Percentiles rank a stretch among this genome's conserved stretches.
phyloP scores from a whole-genome alignment of 2,329 filamentous ascomycete genomes.

The Nothophaeocryptopus gaeumannii region DNA sequence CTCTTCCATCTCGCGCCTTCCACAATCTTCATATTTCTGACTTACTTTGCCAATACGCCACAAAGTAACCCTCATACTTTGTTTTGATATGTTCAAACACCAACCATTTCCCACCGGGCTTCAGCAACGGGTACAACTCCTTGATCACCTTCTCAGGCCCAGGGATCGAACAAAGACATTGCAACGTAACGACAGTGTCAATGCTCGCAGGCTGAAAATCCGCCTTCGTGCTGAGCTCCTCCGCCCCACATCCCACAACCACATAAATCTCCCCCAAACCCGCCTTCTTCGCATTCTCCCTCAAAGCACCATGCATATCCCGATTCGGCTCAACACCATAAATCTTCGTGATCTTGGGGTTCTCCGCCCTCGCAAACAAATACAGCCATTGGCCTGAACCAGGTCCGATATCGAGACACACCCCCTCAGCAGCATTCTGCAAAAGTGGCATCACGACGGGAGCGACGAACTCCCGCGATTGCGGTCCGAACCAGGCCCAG shows the following conservation, averaged over 20 bases:
- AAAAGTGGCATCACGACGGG: slow-evolving; percentile 54
- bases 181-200: slow-evolving; percentile 58
- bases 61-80: slow-evolving; percentile 33
- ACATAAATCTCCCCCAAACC: slow-evolving; percentile 59
- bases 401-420: slow-evolving; percentile 62
- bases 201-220: slow-evolving; percentile 52
- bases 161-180: slow-evolving; percentile 64
- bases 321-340: slow-evolving; percentile 65
- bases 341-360: slow-evolving; percentile 41
- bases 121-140: slow-evolving; percentile 57
- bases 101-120: slow-evolving; percentile 62
- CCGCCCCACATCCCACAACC: slow-evolving; percentile 61
- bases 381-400: slow-evolving; percentile 61
- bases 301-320: slow-evolving; percentile 51
- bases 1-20: not conserved
- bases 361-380: slow-evolving; percentile 43
- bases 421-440: slow-evolving; percentile 48
- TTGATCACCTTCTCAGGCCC: slow-evolving; percentile 56
- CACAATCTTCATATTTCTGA: slow-evolving; percentile 1
- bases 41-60: slow-evolving; percentile 37
- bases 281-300: slow-evolving; percentile 47
- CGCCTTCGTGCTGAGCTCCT: slow-evolving; percentile 50
- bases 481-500: slow-evolving; percentile 57
- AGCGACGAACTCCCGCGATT: slow-evolving; percentile 45
- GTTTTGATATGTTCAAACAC: slow-evolving; percentile 60